Percentiles rank a stretch among this genome's conserved stretches.
Evolutionary conservation across 305 asterid species (phyloP).

Genomic region (Fraxinus platypoda): DNA sequence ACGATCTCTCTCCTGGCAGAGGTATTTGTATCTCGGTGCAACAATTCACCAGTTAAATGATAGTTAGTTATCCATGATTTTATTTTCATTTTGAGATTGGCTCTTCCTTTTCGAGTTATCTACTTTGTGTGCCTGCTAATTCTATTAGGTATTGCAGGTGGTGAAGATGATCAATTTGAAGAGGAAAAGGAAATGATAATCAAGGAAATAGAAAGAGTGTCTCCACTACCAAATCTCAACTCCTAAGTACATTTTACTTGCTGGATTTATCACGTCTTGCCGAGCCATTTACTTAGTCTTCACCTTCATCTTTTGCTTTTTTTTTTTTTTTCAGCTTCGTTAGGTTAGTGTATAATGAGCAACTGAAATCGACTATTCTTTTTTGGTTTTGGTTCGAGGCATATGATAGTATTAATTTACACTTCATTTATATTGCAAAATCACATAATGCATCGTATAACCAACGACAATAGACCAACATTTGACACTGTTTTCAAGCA

Average conservation of each 20-base stretch:
- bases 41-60: not conserved
- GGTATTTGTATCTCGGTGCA: slow-evolving; percentile 39
- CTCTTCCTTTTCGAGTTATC: not conserved
- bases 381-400: not conserved
- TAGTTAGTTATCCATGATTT: not conserved
- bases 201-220: slow-evolving; percentile 84
- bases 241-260: slow-evolving; percentile 39
- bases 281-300: not conserved
- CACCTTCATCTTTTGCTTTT: not conserved
- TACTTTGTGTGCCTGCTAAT: slow-evolving; percentile 13
- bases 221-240: slow-evolving; percentile 57
- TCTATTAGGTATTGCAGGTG: slow-evolving; percentile 49
- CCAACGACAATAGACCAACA: not conserved
- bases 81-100: not conserved
- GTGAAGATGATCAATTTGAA: slow-evolving; percentile 94
- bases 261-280: not conserved
- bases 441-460: no score
- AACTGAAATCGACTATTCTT: not conserved
- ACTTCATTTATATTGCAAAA: not conserved
- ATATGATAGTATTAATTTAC: not conserved
- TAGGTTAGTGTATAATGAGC: not conserved
- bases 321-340: not conserved
- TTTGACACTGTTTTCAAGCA: not conserved
- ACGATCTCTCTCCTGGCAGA: slow-evolving; percentile 74
- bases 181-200: slow-evolving; percentile 90